Evolutionary conservation across 345 rosid genomes (phyloP).

Genomic region (Salix koriyanagi): DNA sequence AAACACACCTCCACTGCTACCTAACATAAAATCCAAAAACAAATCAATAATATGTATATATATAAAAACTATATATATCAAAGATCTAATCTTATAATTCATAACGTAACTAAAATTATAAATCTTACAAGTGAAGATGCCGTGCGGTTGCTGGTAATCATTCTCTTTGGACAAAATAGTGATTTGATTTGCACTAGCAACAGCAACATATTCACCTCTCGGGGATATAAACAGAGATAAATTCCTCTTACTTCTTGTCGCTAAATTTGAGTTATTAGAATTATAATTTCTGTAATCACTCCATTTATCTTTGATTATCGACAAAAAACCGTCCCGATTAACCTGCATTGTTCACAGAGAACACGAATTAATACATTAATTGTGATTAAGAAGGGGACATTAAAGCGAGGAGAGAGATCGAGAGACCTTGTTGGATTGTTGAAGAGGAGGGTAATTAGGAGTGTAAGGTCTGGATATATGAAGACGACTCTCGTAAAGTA

Average conservation of each 20-base stretch:
- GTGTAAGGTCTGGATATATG: constrained; percentile 60
- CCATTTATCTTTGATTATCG: constrained; percentile 58
- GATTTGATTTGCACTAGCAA: constrained; percentile 65
- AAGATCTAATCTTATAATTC: neutral
- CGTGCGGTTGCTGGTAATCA: constrained; percentile 64
- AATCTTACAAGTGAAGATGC: constrained; percentile 57
- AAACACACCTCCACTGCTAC: constrained; percentile 43
- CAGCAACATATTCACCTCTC: constrained; percentile 75
- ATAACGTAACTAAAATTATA: neutral
- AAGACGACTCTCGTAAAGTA: constrained; percentile 61
- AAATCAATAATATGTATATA: neutral
- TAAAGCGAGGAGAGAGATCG: neutral
- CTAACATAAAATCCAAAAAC: constrained; percentile 36
- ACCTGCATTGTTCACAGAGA: constrained; percentile 33
- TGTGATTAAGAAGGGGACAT: neutral
- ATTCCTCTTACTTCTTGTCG: constrained; percentile 36
- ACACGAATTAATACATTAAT: neutral
- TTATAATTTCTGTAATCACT: constrained; percentile 35
- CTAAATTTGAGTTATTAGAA: constrained; percentile 2
- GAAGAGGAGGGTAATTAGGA: constrained; percentile 67
- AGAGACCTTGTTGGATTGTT: constrained; percentile 39
- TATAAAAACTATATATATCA: neutral
- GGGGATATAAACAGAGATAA: constrained; percentile 63
- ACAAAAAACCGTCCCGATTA: constrained; percentile 22
- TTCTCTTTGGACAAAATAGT: constrained; percentile 67